Evolutionary conservation across 768 basidiomycete species (phyloP), one percentile per base, ranked within the genome.

Genomic region (Holtermanniella nyarrowii): DNA sequence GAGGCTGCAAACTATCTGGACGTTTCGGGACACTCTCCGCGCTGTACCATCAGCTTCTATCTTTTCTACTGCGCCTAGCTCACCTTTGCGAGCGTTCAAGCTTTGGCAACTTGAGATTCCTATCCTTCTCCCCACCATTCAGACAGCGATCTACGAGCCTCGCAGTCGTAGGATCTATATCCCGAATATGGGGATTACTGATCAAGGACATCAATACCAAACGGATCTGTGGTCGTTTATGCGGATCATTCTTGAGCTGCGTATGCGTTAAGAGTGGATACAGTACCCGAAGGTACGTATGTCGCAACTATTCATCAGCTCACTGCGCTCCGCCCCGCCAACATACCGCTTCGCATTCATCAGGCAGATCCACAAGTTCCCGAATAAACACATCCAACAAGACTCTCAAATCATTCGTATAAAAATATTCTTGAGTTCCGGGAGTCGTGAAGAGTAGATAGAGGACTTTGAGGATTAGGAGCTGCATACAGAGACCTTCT

Each of bases 321-420:
- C 4, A 31, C 37, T 16, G n/a, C 25, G 7, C 10, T 25, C 14
- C 13, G 48, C 26, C n/a, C 12, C 22, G 31, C n/a, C 13, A 26
- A 78, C 86, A 49, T 52, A 93, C 88, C 58, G 89, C 85, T 75
- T 96, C 90, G 53, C 82, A 84, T 26, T 95, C 90, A 53, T 96
- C 90, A 58, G 89, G 90, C 18, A 99, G 73, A 68, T 99, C 85
- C 13, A 81, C 80, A 45, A 99, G 74, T 68, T 96, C 93, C 37
- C 95, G 82, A n/a, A 99, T 77, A 63, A 99, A 96, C 1, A 99
- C 95, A 62, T 99, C 95, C 12, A 99, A 88, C 13, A 99, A 77
- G 3, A 99, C 95, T 60, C 88, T 80, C 26, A 99, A 76, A 62
- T 99, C 95, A 65, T 99, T 99, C 14, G 90, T 96, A 72, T 95